phyloP scores from a whole-genome alignment of 1,284 basidiomycete species.

The Cutaneotrichosporon mucoides region DNA sequence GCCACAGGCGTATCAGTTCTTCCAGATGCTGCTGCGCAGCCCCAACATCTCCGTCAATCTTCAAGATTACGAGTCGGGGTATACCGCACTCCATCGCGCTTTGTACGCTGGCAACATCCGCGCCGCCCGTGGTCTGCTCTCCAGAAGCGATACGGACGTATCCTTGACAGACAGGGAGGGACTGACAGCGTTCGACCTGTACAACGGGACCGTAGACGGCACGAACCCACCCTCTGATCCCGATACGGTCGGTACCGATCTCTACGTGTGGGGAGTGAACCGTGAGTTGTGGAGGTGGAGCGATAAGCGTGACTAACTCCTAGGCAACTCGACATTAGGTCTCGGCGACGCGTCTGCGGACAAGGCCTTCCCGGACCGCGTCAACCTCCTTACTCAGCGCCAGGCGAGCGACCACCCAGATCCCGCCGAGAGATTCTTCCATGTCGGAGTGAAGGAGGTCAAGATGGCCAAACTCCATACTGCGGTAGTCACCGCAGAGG shows the following conservation, averaged over 20 bases:
- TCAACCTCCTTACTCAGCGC: conserved; percentile 55
- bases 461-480: conserved; percentile 83
- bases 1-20: conserved; percentile 68
- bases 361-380: conserved; percentile 72
- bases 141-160: conserved; percentile 70
- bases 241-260: conserved; percentile 52
- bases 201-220: conserved; percentile 79
- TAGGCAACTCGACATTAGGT: conserved; percentile 73
- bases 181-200: conserved; percentile 88
- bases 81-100: conserved; percentile 89
- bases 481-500: conserved; percentile 68
- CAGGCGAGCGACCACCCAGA: conserved; percentile 45
- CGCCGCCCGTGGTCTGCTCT: conserved; percentile 70
- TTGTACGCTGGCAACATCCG: conserved; percentile 81
- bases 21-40: conserved; percentile 72
- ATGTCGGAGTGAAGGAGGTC: conserved; percentile 62
- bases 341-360: conserved; percentile 70
- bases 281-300: conserved; percentile 44
- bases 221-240: conserved; percentile 55
- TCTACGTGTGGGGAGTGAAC: conserved; percentile 91
- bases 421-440: conserved; percentile 44
- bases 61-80: conserved; percentile 76
- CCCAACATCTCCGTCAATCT: conserved; percentile 74
- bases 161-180: conserved; percentile 82
- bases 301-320: conserved; percentile 41